Conservation (phyloP, 225 moss, liverwort and hornwort species). For the Marchantia paleacea region DNA sequence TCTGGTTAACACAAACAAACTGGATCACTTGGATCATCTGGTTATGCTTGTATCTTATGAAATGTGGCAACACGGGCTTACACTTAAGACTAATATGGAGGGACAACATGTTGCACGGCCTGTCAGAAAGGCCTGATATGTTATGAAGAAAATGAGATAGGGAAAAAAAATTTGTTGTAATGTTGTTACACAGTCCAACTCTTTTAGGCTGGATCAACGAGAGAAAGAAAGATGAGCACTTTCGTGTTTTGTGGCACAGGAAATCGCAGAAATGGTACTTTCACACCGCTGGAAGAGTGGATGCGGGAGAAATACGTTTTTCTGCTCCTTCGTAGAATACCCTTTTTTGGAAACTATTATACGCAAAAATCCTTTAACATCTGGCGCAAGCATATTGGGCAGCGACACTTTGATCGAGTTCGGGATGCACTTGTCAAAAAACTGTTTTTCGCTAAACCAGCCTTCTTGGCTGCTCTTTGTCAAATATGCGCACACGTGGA, state of each 20-base stretch:
- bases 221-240: not conserved
- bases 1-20: not conserved
- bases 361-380: constrained; percentile 68
- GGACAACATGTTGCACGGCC: not conserved
- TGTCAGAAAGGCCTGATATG: not conserved
- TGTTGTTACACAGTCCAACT: not conserved
- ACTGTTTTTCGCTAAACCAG: constrained; percentile 72
- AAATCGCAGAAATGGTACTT: constrained; percentile 50
- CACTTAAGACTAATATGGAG: not conserved
- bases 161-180: not conserved
- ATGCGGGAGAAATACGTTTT: constrained; percentile 72
- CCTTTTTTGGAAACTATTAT: constrained; percentile 64
- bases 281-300: constrained; percentile 73
- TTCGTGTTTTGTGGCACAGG: constrained; percentile 33
- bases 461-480: constrained; percentile 64
- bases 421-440: constrained; percentile 54
- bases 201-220: not conserved
- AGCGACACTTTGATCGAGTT: constrained; percentile 61
- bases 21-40: not conserved
- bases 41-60: not conserved
- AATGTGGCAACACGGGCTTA: not conserved
- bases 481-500: constrained; percentile 52
- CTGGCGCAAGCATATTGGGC: constrained; percentile 78
- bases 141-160: not conserved
- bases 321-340: constrained; percentile 47